Evolutionary conservation across 345 rosid species (phyloP).

Genomic region (Salix brachista): DNA sequence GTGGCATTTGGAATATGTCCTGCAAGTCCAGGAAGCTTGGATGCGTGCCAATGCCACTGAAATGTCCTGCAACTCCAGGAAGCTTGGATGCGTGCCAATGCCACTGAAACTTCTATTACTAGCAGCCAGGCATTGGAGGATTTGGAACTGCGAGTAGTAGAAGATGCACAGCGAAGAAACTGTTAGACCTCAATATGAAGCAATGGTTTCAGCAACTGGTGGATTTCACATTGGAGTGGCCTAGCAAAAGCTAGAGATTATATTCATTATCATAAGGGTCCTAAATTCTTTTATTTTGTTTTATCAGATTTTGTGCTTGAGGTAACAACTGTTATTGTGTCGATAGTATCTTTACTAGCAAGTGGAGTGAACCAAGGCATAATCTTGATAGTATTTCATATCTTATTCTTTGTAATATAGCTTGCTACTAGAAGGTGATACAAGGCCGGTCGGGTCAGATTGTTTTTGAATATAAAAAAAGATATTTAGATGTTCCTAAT

Average conservation of each 20-base stretch:
- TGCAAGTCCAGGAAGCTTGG: constrained; percentile 86
- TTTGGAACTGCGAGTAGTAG: constrained; percentile 16
- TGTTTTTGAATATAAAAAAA: too few species aligned
- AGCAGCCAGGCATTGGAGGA: constrained; percentile 35
- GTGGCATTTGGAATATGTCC: constrained; percentile 81
- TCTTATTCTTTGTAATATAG: not conserved
- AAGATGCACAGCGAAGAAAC: constrained; percentile 12
- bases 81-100: too few species aligned
- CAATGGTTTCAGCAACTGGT: not conserved
- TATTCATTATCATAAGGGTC: not conserved
- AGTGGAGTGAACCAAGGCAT: not conserved
- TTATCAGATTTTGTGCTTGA: not conserved
- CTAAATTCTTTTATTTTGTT: not conserved
- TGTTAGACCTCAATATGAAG: not conserved
- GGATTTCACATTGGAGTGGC: not conserved
- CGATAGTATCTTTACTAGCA: not conserved
- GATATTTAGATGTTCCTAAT: too few species aligned
- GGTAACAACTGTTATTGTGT: constrained; percentile 9
- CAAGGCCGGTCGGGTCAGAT: too few species aligned
- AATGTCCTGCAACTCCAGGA: too few species aligned
- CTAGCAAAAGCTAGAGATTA: not conserved
- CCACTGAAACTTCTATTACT: constrained; percentile 34
- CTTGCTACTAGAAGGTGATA: not conserved
- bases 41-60: too few species aligned
- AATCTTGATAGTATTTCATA: not conserved